Percentiles rank a stretch among this genome's conserved stretches.
Evolutionary conservation across 805 yeast genomes (phyloP).

Genomic region (Phaffomyces thermotolerans): DNA sequence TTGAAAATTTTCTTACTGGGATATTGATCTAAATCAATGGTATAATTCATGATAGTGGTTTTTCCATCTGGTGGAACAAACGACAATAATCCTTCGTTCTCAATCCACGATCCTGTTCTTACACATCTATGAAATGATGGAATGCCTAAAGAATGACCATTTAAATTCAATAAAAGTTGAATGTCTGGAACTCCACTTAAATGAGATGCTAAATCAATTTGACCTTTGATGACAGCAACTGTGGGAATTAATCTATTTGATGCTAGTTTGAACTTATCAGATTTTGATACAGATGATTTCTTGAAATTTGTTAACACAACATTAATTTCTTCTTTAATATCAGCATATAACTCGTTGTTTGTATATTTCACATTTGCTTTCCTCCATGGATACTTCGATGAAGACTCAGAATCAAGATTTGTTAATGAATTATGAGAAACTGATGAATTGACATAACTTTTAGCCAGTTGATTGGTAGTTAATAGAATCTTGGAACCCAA

Average conservation of each 20-base stretch:
- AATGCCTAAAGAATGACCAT: slow-evolving; percentile 40
- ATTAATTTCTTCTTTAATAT: slow-evolving; percentile 59
- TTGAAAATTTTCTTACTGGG: slow-evolving; percentile 12
- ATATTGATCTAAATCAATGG: slow-evolving; percentile 39
- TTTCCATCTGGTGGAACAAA: slow-evolving; percentile 90
- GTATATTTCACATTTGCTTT: slow-evolving; percentile 59
- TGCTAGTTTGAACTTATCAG: slow-evolving; percentile 12
- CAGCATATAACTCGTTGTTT: slow-evolving; percentile 82
- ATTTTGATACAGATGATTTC: slow-evolving; percentile 10
- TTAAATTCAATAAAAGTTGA: slow-evolving; percentile 43
- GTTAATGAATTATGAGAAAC: slow-evolving; percentile 7
- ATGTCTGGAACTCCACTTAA: slow-evolving; percentile 76
- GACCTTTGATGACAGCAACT: slow-evolving; percentile 54
- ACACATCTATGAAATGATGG: slow-evolving; percentile 73
- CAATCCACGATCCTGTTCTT: slow-evolving; percentile 43
- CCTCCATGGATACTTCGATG: slow-evolving; percentile 67
- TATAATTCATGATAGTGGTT: slow-evolving; percentile 55
- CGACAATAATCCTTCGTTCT: slow-evolving; percentile 40
- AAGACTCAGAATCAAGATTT: slow-evolving; percentile 4
- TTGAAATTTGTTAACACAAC: slow-evolving; percentile 35
- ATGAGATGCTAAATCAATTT: slow-evolving; percentile 53
- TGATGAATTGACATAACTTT: slow-evolving; percentile 15
- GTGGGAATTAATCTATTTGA: slow-evolving; percentile 30
- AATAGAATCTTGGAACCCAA: slow-evolving; percentile 28
- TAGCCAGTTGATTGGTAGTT: slow-evolving; percentile 28